A percentile compares a stretch with the other conserved stretches of the same genome.
Evolutionary conservation across 306 rosid species (phyloP).

Genomic region (Rosa chinensis): DNA sequence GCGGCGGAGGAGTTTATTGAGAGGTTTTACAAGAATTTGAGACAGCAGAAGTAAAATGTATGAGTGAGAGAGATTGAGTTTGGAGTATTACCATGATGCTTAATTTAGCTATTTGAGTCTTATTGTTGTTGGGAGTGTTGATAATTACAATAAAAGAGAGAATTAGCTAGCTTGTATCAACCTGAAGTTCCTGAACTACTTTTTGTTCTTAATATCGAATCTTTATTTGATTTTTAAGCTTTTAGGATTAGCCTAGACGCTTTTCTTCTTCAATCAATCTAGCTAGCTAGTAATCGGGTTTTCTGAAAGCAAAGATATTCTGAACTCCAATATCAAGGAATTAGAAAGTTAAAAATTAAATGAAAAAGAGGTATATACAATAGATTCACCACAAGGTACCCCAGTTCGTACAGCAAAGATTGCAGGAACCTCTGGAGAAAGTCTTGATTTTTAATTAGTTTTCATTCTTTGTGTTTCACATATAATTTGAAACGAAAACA

Average conservation of each 20-base stretch:
- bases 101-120: not conserved
- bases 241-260: not conserved
- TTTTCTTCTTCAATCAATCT: not conserved
- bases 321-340: too few relatives aligned
- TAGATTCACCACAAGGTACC: constrained; percentile 13
- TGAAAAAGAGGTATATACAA: not conserved
- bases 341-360: not conserved
- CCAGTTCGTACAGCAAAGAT: constrained; percentile 7
- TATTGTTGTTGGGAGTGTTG: constrained; percentile 2
- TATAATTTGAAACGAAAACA: not conserved
- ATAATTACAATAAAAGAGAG: constrained; percentile 5
- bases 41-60: constrained; percentile 35
- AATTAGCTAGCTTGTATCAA: not conserved
- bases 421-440: not conserved
- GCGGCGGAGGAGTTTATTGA: constrained; percentile 82
- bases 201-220: not conserved
- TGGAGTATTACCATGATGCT: not conserved
- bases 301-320: not conserved
- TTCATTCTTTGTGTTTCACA: not conserved
- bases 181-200: not conserved
- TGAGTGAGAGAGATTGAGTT: not conserved
- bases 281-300: not conserved
- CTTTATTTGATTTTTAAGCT: not conserved
- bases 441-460: not conserved
- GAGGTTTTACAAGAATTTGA: constrained; percentile 64